Conservation (phyloP, 495 filamentous ascomycete genomes). For the Haplographium delicatum region DNA sequence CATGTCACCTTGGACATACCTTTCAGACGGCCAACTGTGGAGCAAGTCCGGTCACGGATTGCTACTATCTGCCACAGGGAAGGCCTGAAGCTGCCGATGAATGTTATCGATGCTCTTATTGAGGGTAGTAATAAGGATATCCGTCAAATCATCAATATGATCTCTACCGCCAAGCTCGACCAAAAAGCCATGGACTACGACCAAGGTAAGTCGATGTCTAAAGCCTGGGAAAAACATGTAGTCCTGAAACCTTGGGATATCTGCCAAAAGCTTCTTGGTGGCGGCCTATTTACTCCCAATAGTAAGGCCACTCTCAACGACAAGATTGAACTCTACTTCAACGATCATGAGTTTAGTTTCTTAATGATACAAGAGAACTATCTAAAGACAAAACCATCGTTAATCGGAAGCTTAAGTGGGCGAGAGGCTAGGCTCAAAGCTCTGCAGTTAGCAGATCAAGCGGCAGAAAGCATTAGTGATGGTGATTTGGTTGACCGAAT, state of each 20-base stretch:
- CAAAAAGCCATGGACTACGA: conserved; percentile 73
- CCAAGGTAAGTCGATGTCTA: conserved; percentile 84
- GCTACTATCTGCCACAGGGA: conserved; percentile 94
- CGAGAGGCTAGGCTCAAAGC: conserved; percentile 69
- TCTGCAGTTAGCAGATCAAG: conserved; percentile 78
- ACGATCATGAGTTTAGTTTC: conserved; percentile 94
- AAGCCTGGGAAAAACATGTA: conserved; percentile 96
- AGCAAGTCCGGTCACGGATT: conserved; percentile 82
- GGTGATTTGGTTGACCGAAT: conserved; percentile 95
- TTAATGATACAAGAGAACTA: conserved; percentile 99
- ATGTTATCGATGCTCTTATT: conserved; percentile 90
- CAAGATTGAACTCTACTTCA: conserved; percentile 98
- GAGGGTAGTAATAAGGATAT: conserved; percentile 95
- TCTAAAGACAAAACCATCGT: conserved; percentile 69
- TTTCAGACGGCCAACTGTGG: conserved; percentile 83
- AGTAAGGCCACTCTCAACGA: conserved; percentile 87
- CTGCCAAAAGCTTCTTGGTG: conserved; percentile 80
- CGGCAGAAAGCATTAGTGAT: conserved; percentile 92
- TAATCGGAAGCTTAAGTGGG: conserved; percentile 44
- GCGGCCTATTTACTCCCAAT: conserved; percentile 74
- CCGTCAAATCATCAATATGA: conserved; percentile 97
- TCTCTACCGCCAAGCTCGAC: conserved; percentile 87
- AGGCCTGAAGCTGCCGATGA: conserved; percentile 74
- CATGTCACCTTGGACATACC: conserved; percentile 73
- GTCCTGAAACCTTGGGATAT: conserved; percentile 98